Base-by-base conservation (phyloP, 1,284 basidiomycete genomes). In the Mycosarcoma maydis region DNA sequence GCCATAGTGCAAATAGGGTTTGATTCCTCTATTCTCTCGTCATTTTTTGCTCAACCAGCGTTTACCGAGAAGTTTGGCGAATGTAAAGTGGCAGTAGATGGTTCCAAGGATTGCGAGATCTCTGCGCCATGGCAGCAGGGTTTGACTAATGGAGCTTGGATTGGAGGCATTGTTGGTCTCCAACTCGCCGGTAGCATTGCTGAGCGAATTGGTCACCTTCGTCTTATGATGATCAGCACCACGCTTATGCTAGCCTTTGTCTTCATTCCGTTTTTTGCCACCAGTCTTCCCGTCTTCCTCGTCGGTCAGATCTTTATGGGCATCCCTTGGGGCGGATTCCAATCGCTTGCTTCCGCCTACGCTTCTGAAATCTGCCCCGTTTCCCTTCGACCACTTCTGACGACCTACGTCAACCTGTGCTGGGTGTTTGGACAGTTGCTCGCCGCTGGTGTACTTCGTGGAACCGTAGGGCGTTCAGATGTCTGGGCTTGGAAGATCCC, bases 301-400 rank as follows among this genome's bases (percentile, higher is more conserved):
- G 77, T 77, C 11, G 71, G 82, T 24, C 73, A 85, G 61, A 70
- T 84, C 24, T 41, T 83, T 20, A 81, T 80, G 47, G 84, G 83
- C 40, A 65, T 84, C 17, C 81, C 83, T 14, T 85, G 84, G 84
- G 83, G 84, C 73, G 77, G 75, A 20, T 83, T 82, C 75, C 83
- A 84, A 61, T 84, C 84, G 0, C 72, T 85, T 0, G 84, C 84
- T 2, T 84, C 83, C 0, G 78, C 84, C 0, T 86, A 85, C 53
- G 85, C 85, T 9, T 82, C 83, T 29, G 85, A 86, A 45, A 81
- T 86, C 30, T 83, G 82, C 40, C 85, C 85, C 2, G 83, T 83
- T 30, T 77, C 80, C 10, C 78, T 86, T 0, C 83, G 85, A 26
- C 82, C 80, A 19, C 83, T 84, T 68, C 74, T 86, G n/a, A 85